Base-by-base conservation (phyloP, 768 basidiomycete genomes). In the Leccinum variicolor region DNA sequence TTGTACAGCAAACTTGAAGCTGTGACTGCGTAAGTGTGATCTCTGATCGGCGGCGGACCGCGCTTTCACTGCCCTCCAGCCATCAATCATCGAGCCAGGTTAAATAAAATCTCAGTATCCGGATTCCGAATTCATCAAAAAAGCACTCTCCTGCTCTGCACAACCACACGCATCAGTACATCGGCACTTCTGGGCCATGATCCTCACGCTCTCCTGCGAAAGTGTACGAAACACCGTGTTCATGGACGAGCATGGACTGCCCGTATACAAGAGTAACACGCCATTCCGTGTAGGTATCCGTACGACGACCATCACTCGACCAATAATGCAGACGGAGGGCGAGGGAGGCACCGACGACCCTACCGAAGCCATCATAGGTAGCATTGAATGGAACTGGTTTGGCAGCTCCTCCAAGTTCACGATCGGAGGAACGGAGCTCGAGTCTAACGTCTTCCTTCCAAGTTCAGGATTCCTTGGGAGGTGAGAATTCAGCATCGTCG, bases 351-450 rank as follows among this genome's bases (percentile, higher is more conserved):
- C 28, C 28, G 28, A 28, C 8, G 28, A 8, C 9, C 28, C 28
- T 28, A 28, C 28, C 28, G 28, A 28, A 9, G 28, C 28, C 28
- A 2, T 28, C 28, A 28, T 28, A 8, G 28, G 28, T 9, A 28
- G 28, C 28, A 28, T 28, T 28, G 28, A 70, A 3, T 76, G 74
- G 72, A 62, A 64, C 13, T 50, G 54, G 9, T 19, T 74, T n/a
- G n/a, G n/a, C n/a, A 56, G 61, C 10, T 67, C 73, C 1, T 69
- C 74, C 9, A 63, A 64, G 25, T 64, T 77, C 52, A 65, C 55
- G 9, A 68, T 74, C 26, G 62, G 65, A 9, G 75, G 60, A 4
- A 54, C 43, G 17, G 70, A 66, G 52, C 47, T 71, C 4, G 52
- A 66, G 26, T 66, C 72, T 1, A 58, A 57, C 25, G 52, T 54